Evolutionary conservation across 768 basidiomycete species (phyloP).

Genomic region (Hypholoma sublateritium): DNA sequence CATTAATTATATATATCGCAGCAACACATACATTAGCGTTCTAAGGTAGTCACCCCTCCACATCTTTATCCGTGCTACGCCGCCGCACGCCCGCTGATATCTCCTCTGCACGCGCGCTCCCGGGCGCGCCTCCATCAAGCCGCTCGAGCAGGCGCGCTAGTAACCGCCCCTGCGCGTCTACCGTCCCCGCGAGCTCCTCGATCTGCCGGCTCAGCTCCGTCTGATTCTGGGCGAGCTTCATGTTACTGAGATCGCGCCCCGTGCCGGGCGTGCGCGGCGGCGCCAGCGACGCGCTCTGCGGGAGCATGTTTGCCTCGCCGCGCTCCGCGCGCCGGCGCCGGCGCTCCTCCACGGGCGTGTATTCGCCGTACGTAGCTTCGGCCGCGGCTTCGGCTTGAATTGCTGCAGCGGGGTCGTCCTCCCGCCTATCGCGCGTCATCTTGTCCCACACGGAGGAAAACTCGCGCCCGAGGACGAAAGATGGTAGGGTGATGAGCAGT

Average conservation of each 20-base stretch:
- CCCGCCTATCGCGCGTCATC: slow-evolving; percentile 51
- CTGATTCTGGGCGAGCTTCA: slow-evolving; percentile 66
- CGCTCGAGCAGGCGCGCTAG: slow-evolving; percentile 37
- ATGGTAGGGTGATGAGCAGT: slow-evolving; percentile 85
- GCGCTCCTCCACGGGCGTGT: background rate
- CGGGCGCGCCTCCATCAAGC: slow-evolving; percentile 22
- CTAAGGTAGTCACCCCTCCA: no score
- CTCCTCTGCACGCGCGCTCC: background rate
- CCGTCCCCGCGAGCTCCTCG: slow-evolving; percentile 47
- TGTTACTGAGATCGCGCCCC: slow-evolving; percentile 48
- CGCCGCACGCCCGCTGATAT: background rate
- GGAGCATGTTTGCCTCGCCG: background rate
- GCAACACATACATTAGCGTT: no score
- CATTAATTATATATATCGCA: no score
- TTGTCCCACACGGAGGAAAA: slow-evolving; percentile 90
- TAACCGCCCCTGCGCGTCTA: slow-evolving; percentile 62
- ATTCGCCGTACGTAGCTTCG: background rate
- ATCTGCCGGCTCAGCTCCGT: slow-evolving; percentile 68
- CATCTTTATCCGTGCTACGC: background rate
- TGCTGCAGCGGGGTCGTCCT: background rate
- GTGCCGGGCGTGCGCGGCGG: background rate
- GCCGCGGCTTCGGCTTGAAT: background rate
- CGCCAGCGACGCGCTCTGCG: background rate
- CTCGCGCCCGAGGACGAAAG: slow-evolving; percentile 89
- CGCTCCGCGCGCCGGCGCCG: background rate